Base-by-base conservation (phyloP, 768 basidiomycete genomes). In the Trametes cubensis region DNA sequence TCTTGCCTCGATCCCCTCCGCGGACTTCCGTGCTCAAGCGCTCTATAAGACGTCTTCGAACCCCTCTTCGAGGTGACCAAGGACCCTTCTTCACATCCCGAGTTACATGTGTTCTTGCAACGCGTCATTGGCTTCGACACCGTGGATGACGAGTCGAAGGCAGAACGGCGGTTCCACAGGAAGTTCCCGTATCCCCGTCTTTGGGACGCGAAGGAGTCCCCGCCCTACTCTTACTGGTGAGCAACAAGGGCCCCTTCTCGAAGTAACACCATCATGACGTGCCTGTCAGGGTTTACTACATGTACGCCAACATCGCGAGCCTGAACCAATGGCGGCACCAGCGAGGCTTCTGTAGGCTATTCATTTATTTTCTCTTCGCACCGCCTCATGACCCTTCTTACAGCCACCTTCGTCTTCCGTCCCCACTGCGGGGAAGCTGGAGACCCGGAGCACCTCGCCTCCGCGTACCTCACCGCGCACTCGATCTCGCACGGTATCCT, bases 401-500 rank as follows among this genome's bases (percentile, higher is more conserved):
- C 66, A 98, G 96, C 90, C 72, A 98, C 97, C 0, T 95, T 99
- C 72, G 95, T 98, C 44, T 85, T 99, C 62, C 89, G 97, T 34
- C 97, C 97, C 0, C 97, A 99, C 74, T 91, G 90, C 34, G 97
- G 97, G 53, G 97, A 99, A 80, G 97, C 97, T 0, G 97, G 97
- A 28, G 97, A 99, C 72, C 92, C 97, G 0, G 97, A 98, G 73
- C 97, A 99, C 73, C 83, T 99, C 13, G 92, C 95, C 0, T 94
- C 97, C 2, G 92, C 96, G 2, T 99, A 94, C 84, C 81, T 99
- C 23, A 94, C 94, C 0, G 90, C 95, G 2, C 96, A 98, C 71
- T 98, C 95, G 0, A 98, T 99, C 71, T 98, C 97, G 11, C 97
- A 99, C 70, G 97, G 97, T n/a, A 99, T 99, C 73, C 80, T 98